Conservation (phyloP, 805 yeast genomes). For the Cyberlindnera mississippiensis region DNA sequence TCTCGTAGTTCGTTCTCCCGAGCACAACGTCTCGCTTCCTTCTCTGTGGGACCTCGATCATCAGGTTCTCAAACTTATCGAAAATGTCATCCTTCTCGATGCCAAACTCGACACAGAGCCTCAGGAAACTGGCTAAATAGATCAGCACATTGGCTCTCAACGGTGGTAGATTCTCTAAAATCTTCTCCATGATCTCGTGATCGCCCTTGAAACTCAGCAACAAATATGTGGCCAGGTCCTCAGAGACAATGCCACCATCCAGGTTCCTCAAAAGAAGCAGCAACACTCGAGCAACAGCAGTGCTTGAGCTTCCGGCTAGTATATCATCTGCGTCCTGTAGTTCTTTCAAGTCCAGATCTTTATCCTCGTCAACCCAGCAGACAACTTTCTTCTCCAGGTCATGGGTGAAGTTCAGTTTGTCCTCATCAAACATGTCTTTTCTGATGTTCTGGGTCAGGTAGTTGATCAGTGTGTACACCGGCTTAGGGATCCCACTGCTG, state of each 20-base stretch:
- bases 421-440: conserved; percentile 27
- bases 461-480: conserved; percentile 29
- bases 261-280: conserved; percentile 31
- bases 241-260: conserved; percentile 40
- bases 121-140: conserved; percentile 36
- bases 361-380: conserved; percentile 20
- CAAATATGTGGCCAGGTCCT: conserved; percentile 27
- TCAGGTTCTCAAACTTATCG: conserved; percentile 29
- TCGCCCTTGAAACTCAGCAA: conserved; percentile 25
- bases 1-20: conserved; percentile 26
- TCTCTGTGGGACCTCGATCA: conserved; percentile 30
- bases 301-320: conserved; percentile 21
- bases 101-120: conserved; percentile 29
- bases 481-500: conserved; percentile 30
- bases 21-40: conserved; percentile 28
- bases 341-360: conserved; percentile 18
- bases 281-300: conserved; percentile 28
- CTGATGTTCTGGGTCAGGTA: conserved; percentile 27
- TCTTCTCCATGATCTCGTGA: conserved; percentile 28
- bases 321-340: conserved; percentile 17
- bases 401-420: conserved; percentile 18
- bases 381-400: conserved; percentile 23
- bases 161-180: conserved; percentile 38
- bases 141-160: conserved; percentile 39
- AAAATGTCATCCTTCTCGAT: conserved; percentile 20